Conservation (phyloP, 352 stramenopile genomes). For the Phytopythium mirpurense region DNA sequence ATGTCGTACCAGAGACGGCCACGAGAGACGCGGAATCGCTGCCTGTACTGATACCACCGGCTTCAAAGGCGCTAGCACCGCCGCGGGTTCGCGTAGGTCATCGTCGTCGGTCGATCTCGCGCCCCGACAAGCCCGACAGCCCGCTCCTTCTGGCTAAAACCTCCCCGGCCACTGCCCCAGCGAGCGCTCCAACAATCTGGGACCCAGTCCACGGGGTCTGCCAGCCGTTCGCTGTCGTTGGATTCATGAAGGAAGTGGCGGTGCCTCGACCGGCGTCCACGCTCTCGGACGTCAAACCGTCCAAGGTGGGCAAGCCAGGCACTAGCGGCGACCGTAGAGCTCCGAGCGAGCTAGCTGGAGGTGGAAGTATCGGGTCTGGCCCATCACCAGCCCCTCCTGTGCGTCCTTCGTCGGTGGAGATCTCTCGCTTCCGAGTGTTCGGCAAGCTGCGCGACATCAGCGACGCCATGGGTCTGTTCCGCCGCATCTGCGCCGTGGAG, state of each 20-base stretch:
- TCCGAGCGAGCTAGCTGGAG: not conserved
- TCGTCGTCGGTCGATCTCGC: not conserved
- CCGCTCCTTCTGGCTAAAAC: constrained; percentile 13
- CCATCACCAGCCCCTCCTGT: not conserved
- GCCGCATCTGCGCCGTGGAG: constrained; percentile 56
- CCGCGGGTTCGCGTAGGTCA: not conserved
- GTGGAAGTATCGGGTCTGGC: not conserved
- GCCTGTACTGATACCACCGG: not conserved
- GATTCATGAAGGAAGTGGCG: constrained; percentile 42
- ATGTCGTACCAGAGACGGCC: not conserved
- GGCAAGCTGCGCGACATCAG: constrained; percentile 66
- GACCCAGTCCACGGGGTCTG: constrained; percentile 69
- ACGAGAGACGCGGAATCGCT: not conserved
- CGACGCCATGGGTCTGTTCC: constrained; percentile 63
- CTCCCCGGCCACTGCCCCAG: constrained; percentile 1
- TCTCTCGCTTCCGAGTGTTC: constrained; percentile 63
- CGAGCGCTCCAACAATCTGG: constrained; percentile 41
- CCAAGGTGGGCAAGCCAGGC: constrained; percentile 15
- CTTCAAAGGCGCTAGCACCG: not conserved
- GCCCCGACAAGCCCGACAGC: constrained; percentile 28
- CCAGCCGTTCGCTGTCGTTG: constrained; percentile 65
- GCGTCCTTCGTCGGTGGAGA: constrained; percentile 7
- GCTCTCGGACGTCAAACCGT: constrained; percentile 10
- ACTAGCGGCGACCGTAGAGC: constrained; percentile 3
- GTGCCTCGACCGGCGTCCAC: constrained; percentile 11